Conservation (phyloP, 2,329 filamentous ascomycete species). For the Colletotrichum plurivorum region DNA sequence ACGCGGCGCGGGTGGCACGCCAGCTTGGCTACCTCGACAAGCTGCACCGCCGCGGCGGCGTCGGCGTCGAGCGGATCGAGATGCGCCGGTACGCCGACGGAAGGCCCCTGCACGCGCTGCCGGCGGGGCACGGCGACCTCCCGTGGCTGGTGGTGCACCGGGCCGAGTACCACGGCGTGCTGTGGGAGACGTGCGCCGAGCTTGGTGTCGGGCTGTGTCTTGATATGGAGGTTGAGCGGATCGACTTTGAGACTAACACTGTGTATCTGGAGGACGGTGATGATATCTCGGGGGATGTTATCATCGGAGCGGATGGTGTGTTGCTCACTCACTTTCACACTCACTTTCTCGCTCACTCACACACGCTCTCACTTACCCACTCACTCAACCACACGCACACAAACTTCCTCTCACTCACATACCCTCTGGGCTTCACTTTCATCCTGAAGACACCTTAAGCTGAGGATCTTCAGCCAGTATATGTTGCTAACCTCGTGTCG, state of each 20-base stretch:
- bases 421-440: no score
- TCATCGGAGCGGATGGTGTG: constrained; percentile 32
- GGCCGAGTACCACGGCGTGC: constrained; percentile 21
- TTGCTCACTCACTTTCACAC: neutral
- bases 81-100: constrained; percentile 25
- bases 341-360: neutral
- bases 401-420: no score
- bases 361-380: neutral
- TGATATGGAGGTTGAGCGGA: constrained; percentile 26
- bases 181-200: constrained; percentile 23
- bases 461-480: neutral
- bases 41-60: neutral
- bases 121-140: constrained; percentile 14
- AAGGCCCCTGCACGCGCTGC: neutral
- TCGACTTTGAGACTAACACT: constrained; percentile 14
- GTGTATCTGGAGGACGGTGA: constrained; percentile 34
- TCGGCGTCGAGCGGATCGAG: constrained; percentile 11
- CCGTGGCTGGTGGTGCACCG: constrained; percentile 29
- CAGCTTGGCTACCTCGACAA: constrained; percentile 27
- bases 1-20: constrained; percentile 24
- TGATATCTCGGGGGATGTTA: constrained; percentile 26
- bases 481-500: neutral
- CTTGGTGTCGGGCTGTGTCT: constrained; percentile 24
- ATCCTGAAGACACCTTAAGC: no score
- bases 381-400: fast-evolving